Percentiles rank a stretch among this genome's conserved stretches.
Evolutionary conservation across 192 early-diverging fungal genomes (phyloP).

Genomic region (Gorgonomyces haynaldii): DNA sequence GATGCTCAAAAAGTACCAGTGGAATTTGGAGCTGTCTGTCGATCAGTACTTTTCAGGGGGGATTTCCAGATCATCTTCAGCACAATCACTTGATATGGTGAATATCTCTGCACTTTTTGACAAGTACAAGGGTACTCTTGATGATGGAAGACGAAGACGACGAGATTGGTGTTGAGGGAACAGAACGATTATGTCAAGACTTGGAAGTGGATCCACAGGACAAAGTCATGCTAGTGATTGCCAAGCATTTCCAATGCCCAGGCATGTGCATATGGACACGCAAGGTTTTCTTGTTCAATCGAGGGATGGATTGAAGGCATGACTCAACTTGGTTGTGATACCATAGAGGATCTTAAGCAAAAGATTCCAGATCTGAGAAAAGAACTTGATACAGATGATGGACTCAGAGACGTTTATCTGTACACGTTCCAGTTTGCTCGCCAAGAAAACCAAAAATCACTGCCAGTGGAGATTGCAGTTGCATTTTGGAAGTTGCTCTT

Average conservation of each 20-base stretch:
- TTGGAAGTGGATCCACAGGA: conserved; percentile 63
- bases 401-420: conserved; percentile 55
- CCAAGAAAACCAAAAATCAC: conserved; percentile 58
- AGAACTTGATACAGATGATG: conserved; percentile 35
- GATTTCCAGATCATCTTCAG: conserved; percentile 25
- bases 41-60: conserved; percentile 38
- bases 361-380: conserved; percentile 34
- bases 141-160: conserved; percentile 29
- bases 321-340: conserved; percentile 52
- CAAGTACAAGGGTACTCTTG: conserved; percentile 54
- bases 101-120: conserved; percentile 54
- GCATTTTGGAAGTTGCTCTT: conserved; percentile 66
- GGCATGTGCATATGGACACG: conserved; percentile 65
- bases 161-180: conserved; percentile 61
- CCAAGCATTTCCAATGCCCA: conserved; percentile 55
- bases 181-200: conserved; percentile 53
- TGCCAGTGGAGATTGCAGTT: conserved; percentile 67
- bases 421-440: conserved; percentile 69
- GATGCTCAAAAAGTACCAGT: conserved; percentile 18
- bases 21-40: conserved; percentile 58
- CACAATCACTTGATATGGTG: not conserved
- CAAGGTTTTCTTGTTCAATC: conserved; percentile 14
- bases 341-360: conserved; percentile 50
- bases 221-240: conserved; percentile 57
- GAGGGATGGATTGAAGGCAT: conserved; percentile 58